phyloP scores from a whole-genome alignment of 2,329 filamentous ascomycete genomes.

The Chaetomiaceae sp. region DNA sequence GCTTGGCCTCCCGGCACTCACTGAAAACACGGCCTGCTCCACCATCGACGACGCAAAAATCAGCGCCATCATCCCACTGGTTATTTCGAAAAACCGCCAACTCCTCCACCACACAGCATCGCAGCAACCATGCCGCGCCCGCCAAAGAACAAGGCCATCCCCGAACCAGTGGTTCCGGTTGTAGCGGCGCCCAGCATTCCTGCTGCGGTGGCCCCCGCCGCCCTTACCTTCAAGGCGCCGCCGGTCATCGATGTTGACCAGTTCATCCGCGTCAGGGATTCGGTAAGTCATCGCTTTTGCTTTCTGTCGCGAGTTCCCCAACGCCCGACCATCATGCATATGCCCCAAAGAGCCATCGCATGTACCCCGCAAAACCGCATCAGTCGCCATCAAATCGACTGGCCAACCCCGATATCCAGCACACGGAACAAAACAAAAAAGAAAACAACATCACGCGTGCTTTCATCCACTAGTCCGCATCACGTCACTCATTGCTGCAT shows the following conservation, averaged over 20 bases:
- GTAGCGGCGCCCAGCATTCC: constrained; percentile 25
- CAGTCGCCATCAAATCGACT: too few relatives aligned
- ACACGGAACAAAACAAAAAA: not conserved
- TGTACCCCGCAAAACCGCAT: too few relatives aligned
- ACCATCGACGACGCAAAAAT: constrained; percentile 29
- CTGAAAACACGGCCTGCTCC: constrained; percentile 21
- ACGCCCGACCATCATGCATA: not conserved
- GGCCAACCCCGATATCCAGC: too few relatives aligned
- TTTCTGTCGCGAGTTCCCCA: constrained; percentile 3
- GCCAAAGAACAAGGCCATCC: constrained; percentile 38
- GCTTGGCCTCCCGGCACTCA: constrained; percentile 9
- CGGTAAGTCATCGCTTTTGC: constrained; percentile 54
- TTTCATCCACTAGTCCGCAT: not conserved
- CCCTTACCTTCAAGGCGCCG: constrained; percentile 25
- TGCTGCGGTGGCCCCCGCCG: not conserved
- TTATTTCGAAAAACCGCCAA: constrained; percentile 12
- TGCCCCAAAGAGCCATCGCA: not conserved
- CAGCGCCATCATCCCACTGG: constrained; percentile 22
- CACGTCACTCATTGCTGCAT: not conserved
- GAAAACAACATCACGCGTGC: not conserved
- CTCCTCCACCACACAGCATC: constrained; percentile 20
- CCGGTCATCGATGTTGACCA: constrained; percentile 64
- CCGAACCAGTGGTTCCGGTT: constrained; percentile 14
- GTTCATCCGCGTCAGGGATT: constrained; percentile 75
- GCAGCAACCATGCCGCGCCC: constrained; percentile 41